Evolutionary conservation across 208 protist species (phyloP).

Genomic region (Porcisia hertigi): DNA sequence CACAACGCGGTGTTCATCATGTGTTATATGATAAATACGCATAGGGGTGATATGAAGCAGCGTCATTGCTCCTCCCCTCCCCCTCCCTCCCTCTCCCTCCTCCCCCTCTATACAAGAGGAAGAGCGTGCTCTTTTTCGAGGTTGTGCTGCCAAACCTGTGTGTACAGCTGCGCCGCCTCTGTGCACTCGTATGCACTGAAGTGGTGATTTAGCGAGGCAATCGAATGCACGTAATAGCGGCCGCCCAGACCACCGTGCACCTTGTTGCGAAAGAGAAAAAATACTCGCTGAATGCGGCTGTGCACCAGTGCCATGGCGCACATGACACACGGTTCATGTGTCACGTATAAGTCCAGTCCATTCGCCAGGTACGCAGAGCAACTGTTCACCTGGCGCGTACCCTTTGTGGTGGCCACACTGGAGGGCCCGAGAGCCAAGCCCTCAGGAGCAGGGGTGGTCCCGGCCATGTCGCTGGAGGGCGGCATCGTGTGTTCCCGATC

Average conservation of each 20-base stretch:
- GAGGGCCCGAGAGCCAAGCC: background rate
- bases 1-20: background rate
- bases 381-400: background rate
- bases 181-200: slow-evolving; percentile 66
- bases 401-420: background rate
- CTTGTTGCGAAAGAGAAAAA: slow-evolving; percentile 74
- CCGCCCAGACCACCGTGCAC: slow-evolving; percentile 75
- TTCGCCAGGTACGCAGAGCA: slow-evolving; percentile 87
- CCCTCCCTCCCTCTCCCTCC: too few relatives aligned
- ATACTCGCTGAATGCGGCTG: slow-evolving; percentile 83
- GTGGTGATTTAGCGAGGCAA: slow-evolving; percentile 89
- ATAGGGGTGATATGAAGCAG: background rate
- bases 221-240: slow-evolving; percentile 63
- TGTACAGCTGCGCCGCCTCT: slow-evolving; percentile 32
- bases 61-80: background rate
- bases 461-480: background rate
- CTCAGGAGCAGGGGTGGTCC: background rate
- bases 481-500: background rate
- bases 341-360: slow-evolving; percentile 82
- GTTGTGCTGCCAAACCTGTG: background rate
- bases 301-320: slow-evolving; percentile 95
- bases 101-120: background rate
- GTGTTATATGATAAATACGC: background rate
- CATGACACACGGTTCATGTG: slow-evolving; percentile 94
- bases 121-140: background rate